Percentiles rank a stretch among this genome's conserved stretches.
Evolutionary conservation across 257 asterid genomes (phyloP).

Genomic region (Solanum bulbocastanum): DNA sequence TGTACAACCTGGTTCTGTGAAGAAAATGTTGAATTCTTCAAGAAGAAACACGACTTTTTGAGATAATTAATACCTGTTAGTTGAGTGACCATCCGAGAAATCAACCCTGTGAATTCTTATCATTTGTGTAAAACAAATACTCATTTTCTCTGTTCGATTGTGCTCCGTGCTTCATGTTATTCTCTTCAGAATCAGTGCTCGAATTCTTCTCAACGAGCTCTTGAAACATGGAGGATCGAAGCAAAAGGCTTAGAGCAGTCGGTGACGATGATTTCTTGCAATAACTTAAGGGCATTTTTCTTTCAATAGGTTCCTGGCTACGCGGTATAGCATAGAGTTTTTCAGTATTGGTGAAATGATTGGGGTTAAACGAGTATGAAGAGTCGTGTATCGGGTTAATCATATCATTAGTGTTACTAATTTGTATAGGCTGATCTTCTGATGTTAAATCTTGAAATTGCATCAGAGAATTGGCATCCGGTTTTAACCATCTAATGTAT

Average conservation of each 20-base stretch:
- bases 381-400: conserved; percentile 8
- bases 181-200: neutral
- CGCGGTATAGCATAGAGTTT: conserved; percentile 16
- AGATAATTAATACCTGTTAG: too few relatives aligned
- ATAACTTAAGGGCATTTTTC: conserved; percentile 48
- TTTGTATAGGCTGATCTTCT: neutral
- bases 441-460: conserved; percentile 1
- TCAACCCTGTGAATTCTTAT: neutral
- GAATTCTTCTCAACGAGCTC: conserved; percentile 51
- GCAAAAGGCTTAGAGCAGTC: conserved; percentile 54
- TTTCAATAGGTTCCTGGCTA: conserved; percentile 45
- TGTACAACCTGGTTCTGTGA: neutral
- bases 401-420: neutral
- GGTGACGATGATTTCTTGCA: conserved; percentile 35
- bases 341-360: conserved; percentile 13
- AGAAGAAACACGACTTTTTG: neutral
- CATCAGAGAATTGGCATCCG: conserved; percentile 14
- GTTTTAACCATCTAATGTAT: conserved; percentile 39
- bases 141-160: neutral
- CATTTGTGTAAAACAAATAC: conserved; percentile 6
- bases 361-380: conserved; percentile 7
- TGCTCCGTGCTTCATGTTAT: neutral
- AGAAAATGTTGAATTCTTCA: neutral
- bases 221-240: conserved; percentile 56
- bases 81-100: neutral